Percentiles rank a stretch among this genome's conserved stretches.
phyloP scores from a whole-genome alignment of 139 green algal species.

The Mychonastes homosphaera region DNA sequence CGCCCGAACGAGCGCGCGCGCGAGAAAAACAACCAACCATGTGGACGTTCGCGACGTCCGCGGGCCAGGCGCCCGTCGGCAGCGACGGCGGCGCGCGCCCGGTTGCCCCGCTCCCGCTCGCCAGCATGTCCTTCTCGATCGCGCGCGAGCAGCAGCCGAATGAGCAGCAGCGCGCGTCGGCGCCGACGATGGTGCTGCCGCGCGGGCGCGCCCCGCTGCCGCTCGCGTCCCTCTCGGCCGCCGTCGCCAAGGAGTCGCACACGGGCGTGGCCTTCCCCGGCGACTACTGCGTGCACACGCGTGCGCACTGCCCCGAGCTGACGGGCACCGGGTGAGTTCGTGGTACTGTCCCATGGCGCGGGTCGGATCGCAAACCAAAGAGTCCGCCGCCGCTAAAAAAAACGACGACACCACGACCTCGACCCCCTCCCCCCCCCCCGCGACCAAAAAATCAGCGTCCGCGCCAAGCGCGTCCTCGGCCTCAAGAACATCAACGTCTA shows the following conservation, averaged over 20 bases:
- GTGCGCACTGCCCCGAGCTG: constrained; percentile 22
- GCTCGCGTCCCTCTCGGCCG: too few species aligned
- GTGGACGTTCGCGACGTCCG: too few species aligned
- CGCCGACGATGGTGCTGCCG: too few species aligned
- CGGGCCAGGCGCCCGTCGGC: too few species aligned
- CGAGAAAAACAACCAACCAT: too few species aligned
- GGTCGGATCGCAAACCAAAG: neutral
- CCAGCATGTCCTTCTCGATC: too few species aligned
- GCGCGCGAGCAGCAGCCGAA: too few species aligned
- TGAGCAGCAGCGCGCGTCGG: too few species aligned
- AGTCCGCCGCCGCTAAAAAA: neutral
- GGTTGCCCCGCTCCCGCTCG: too few species aligned
- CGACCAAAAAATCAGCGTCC: constrained; percentile 15
- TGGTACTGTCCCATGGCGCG: neutral
- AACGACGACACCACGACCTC: neutral
- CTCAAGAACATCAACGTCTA: constrained; percentile 48
- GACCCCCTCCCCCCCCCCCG: neutral
- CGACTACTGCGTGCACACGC: constrained; percentile 19
- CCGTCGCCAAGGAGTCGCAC: constrained; percentile 12
- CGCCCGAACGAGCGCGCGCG: too few species aligned
- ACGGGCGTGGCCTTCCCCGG: constrained; percentile 21
- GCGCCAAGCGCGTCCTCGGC: constrained; percentile 25
- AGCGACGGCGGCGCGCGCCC: too few species aligned
- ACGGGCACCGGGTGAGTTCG: constrained; percentile 23
- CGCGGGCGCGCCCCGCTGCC: too few species aligned